Evolutionary conservation across 2,329 filamentous ascomycete species (phyloP).

Genomic region (Talaromyces marneffei): DNA sequence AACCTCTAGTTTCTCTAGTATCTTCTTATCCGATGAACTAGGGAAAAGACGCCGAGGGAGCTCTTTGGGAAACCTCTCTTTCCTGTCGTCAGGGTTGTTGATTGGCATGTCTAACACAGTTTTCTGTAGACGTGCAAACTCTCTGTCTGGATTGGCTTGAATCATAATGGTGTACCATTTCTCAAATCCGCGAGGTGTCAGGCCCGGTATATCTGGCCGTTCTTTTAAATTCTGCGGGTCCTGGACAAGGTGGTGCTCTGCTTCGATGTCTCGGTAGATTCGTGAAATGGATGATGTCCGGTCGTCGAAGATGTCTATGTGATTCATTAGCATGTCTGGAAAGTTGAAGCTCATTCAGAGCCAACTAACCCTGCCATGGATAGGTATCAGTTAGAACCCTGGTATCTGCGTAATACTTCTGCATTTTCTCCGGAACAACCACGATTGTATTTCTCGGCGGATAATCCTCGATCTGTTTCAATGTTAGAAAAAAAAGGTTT

Average conservation of each 20-base stretch:
- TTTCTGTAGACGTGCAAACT: slow-evolving; percentile 63
- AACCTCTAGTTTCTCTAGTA: slow-evolving; percentile 56
- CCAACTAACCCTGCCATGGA: slow-evolving; percentile 55
- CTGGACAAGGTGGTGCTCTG: slow-evolving; percentile 62
- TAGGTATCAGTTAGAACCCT: slow-evolving; percentile 60
- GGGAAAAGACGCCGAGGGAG: slow-evolving; percentile 70
- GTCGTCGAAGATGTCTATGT: slow-evolving; percentile 51
- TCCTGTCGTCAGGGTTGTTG: slow-evolving; percentile 57
- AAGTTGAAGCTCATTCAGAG: background rate
- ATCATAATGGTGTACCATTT: slow-evolving; percentile 69
- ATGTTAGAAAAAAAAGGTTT: background rate
- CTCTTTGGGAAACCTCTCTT: slow-evolving; percentile 72
- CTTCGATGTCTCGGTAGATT: slow-evolving; percentile 51
- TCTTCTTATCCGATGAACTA: slow-evolving; percentile 48
- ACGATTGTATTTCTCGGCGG: slow-evolving; percentile 63
- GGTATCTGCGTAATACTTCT: slow-evolving; percentile 65
- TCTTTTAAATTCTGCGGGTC: slow-evolving; percentile 39
- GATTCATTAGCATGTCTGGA: background rate
- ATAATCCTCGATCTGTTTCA: slow-evolving; percentile 60
- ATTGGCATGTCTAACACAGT: slow-evolving; percentile 68
- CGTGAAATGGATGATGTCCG: slow-evolving; percentile 50
- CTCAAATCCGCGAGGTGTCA: slow-evolving; percentile 64
- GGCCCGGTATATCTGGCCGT: slow-evolving; percentile 55
- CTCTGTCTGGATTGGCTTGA: slow-evolving; percentile 68
- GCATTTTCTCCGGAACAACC: slow-evolving; percentile 69